phyloP scores from a whole-genome alignment of 2,329 filamentous ascomycete species.

The Lecanicillium sp. region DNA sequence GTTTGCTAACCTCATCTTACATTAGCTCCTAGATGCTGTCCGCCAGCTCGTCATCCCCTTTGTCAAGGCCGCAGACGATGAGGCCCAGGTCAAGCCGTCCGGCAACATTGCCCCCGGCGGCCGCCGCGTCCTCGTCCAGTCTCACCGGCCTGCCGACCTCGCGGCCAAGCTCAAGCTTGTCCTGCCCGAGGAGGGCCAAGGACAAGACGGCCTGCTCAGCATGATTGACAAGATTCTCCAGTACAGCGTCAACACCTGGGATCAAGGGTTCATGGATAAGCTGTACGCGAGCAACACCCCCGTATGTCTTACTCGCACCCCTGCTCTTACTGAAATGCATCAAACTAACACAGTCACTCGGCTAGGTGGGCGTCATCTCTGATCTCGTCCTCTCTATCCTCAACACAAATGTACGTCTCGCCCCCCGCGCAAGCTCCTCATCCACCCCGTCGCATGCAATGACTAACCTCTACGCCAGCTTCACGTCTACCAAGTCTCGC shows the following conservation, averaged over 20 bases:
- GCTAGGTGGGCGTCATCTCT: constrained; percentile 70
- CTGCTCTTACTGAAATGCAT: neutral
- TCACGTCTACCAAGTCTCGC: constrained; percentile 91
- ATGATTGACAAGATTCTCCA: constrained; percentile 64
- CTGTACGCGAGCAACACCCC: constrained; percentile 87
- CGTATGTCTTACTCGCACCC: constrained; percentile 34
- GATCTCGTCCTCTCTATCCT: constrained; percentile 78
- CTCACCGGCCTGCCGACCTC: constrained; percentile 50
- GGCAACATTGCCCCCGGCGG: constrained; percentile 38
- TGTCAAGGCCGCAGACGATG: constrained; percentile 61
- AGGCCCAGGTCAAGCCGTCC: constrained; percentile 39
- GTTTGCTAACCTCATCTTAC: too few relatives aligned
- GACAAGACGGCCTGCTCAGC: constrained; percentile 66
- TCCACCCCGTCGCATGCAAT: neutral
- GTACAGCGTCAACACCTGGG: constrained; percentile 97
- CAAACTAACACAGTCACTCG: constrained; percentile 8
- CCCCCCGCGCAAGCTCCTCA: neutral
- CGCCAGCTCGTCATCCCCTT: constrained; percentile 63
- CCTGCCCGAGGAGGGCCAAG: constrained; percentile 51
- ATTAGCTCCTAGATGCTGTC: constrained; percentile 60
- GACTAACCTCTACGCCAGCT: constrained; percentile 35
- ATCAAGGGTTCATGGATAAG: constrained; percentile 94
- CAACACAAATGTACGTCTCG: constrained; percentile 72
- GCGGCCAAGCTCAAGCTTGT: constrained; percentile 48
- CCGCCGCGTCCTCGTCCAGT: constrained; percentile 56